Conservation (phyloP, 495 filamentous ascomycete genomes). For the Lentithecium fluviatile region DNA sequence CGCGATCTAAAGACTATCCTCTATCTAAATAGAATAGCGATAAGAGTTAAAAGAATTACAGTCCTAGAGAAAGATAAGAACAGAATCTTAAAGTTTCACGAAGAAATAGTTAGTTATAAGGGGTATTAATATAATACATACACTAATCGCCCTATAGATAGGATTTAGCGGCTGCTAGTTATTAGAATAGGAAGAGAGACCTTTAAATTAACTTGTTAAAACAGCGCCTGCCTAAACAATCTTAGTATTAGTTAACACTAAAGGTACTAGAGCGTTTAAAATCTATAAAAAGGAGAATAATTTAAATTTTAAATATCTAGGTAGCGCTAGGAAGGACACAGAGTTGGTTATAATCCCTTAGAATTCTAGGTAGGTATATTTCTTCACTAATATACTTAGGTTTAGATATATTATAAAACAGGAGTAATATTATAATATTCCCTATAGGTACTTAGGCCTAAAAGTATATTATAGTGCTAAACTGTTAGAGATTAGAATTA, state of each 20-base stretch:
- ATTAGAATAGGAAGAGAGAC: not conserved
- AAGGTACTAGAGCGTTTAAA: not conserved
- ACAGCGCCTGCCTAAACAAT: not conserved
- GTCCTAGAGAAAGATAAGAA: not conserved
- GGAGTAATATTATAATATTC: not conserved
- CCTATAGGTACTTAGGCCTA: not conserved
- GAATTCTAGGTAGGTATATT: not conserved
- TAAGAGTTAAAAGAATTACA: not conserved
- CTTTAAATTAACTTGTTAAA: not conserved
- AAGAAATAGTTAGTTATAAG: not conserved
- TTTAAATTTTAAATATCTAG: not conserved
- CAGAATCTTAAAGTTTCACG: not conserved
- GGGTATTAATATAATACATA: not conserved
- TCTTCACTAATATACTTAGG: not conserved
- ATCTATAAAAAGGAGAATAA: not conserved
- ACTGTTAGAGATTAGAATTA: conserved; percentile 2
- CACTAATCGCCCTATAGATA: not conserved
- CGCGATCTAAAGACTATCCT: too few species aligned
- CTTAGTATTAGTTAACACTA: conserved; percentile 2
- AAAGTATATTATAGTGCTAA: not conserved
- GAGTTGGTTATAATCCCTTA: not conserved
- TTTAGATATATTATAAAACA: not conserved
- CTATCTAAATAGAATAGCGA: not conserved
- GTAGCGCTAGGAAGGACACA: not conserved
- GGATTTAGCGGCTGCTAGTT: not conserved